phyloP scores from a whole-genome alignment of 139 green algal genomes.

The Diplosphaera chodatii region DNA sequence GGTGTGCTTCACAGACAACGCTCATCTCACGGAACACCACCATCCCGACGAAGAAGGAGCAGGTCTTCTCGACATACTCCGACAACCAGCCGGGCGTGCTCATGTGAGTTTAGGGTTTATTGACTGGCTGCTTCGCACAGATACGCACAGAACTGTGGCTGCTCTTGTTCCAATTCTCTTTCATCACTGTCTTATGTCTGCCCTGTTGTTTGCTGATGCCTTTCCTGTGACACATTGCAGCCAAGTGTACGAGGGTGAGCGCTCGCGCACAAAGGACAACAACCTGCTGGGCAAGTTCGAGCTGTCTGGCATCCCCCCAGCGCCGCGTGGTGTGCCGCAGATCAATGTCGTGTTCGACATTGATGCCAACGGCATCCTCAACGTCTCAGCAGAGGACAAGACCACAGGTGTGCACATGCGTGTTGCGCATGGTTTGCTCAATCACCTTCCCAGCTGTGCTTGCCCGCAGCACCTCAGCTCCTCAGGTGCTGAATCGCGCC shows the following conservation, averaged over 20 bases:
- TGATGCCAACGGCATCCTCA: constrained; percentile 98
- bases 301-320: constrained; percentile 93
- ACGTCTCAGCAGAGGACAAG: constrained; percentile 97
- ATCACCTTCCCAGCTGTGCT: no score
- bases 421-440: no score
- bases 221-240: neutral
- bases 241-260: constrained; percentile 86
- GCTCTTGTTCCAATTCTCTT: no score
- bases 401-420: constrained; percentile 45
- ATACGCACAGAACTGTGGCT: no score
- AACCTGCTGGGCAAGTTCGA: constrained; percentile 99
- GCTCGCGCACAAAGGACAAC: constrained; percentile 89
- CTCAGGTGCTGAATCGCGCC: neutral
- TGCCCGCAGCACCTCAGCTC: no score
- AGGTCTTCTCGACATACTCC: constrained; percentile 97
- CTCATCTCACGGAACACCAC: constrained; percentile 97
- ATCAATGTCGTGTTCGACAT: constrained; percentile 98
- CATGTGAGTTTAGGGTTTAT: constrained; percentile 50
- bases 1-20: constrained; percentile 63
- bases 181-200: no score
- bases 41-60: constrained; percentile 99
- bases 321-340: constrained; percentile 93
- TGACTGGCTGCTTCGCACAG: no score
- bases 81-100: constrained; percentile 99
- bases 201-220: neutral